These are phyloP conservation scores for Phytophthora quininea DNA, from an alignment of 352 stramenopile species.

Conservation along the genomic window DNA sequence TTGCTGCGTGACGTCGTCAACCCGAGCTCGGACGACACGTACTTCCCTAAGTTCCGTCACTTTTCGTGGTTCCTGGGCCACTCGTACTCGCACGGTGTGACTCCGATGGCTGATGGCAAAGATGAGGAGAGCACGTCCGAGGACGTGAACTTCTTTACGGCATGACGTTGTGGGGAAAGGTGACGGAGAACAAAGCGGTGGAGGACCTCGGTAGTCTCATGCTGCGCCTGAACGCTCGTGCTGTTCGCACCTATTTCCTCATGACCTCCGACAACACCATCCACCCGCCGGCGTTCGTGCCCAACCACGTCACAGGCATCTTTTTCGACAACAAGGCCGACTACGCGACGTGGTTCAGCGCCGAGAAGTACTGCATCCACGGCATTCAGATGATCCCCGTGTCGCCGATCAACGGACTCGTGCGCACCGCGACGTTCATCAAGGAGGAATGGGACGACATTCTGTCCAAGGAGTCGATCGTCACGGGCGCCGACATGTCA, in stretches of 20 bases:
- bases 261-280: constrained; percentile 60
- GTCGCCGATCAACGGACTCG: constrained; percentile 74
- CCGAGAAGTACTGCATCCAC: constrained; percentile 80
- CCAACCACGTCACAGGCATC: constrained; percentile 69
- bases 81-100: constrained; percentile 58
- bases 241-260: constrained; percentile 65
- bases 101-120: constrained; percentile 47
- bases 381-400: constrained; percentile 85
- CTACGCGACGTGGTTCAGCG: constrained; percentile 82
- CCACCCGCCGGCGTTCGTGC: constrained; percentile 54
- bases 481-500: constrained; percentile 44
- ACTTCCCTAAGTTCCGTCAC: constrained; percentile 56
- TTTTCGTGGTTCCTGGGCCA: constrained; percentile 60
- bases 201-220: constrained; percentile 55
- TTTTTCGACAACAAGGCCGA: constrained; percentile 82
- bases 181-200: constrained; percentile 40
- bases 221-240: constrained; percentile 50
- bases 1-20: constrained; percentile 60
- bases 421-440: constrained; percentile 65
- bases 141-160: constrained; percentile 66
- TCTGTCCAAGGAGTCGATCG: constrained; percentile 69
- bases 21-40: constrained; percentile 36
- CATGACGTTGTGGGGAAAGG: constrained; percentile 61
- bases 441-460: constrained; percentile 82
- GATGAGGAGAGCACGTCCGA: constrained; percentile 58